Base-by-base conservation (phyloP, 2,329 filamentous ascomycete species). In the Phaeosphaeria sp. region DNA sequence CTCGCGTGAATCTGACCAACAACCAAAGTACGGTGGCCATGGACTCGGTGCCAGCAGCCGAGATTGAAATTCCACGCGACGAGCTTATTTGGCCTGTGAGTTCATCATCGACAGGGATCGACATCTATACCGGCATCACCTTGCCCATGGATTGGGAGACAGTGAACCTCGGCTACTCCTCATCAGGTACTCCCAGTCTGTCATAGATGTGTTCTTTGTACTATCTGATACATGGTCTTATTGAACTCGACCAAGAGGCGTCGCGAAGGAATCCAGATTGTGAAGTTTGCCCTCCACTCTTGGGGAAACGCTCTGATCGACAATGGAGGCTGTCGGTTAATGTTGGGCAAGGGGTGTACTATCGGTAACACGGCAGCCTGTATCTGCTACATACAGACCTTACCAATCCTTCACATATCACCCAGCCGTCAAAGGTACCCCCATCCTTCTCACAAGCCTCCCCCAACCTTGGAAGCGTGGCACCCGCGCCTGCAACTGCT, bases 1-100 rank as follows among this genome's bases (percentile, higher is more conserved):
- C 91, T 18, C 86, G 90, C 67, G 87, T 91, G 65, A 89, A 92
- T 21, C 77, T 84, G 18, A 42, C 61, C 9, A 47, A 54, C n/a
- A 46, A 56, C 13, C 59, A 64, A 30, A 64, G 51, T 33, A 59
- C 51, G 11, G 40, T 51, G 27, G 33, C 53, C n/a, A 45, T 53
- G 27, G 56, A 67, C 13, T n/a, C 55, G 15, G 65, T 57, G 11
- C 49, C 62, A 24, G 39, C 53, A 13, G 52, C 50, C 7, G 67
- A 69, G 48, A 67, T 68, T 24, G 71, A 75, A n/a, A 49, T 73
- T 21, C 67, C 63, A 15, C 63, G 67, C 6, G 71, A 76, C 44
- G 73, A 75, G 11, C 6, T 74, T 25, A 64, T 69, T 24, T 74
- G 63, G 64, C 70, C 71, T 11, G 53, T 75, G 7, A 49, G 72